Evolutionary conservation across 164 flowering plant species (phyloP), one percentile per base, ranked within the genome.

Genomic region (Vitis amurensis): DNA sequence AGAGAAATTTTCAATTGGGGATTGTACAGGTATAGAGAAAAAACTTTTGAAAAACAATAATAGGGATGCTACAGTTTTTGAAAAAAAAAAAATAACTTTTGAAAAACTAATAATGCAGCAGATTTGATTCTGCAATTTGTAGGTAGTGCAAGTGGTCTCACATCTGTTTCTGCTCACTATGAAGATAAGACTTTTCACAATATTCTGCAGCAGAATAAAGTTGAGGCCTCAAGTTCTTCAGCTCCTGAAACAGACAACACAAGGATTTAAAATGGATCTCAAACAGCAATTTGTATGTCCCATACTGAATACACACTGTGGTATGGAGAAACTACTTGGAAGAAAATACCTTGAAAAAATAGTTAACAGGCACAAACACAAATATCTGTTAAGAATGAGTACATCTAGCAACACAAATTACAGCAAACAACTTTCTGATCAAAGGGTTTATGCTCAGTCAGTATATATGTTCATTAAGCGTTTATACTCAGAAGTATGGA

Each of bases 171-270:
- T 93, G 92, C 83, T 95, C 97, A 70, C 89, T 90, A 56, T 87
- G 83, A 53, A 91, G 92, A 77, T 91, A 95, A 30, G 98, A 91
- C 74, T 89, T 93, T 67, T 95, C 99, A 84, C 97, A 95, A 75
- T 91, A 95, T 51, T 95, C 98, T 7, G 99, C 98, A 51, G 99
- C 99, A 48, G 98, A 91, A 76, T 95, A 93, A n/a, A 95, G 92
- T 63, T 95, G 99, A 61, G 98, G 98, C 81, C 97, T 86, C 52
- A 95, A 81, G 80, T 86, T 89, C 79, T 93, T 92, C 64, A 95
- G 88, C 76, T 95, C 99, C 98, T 95, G 87, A 56, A 77, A 76
- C 19, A 67, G 52, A 9, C 16, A 60, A 1, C 14, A 48, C 11
- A 16, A 14, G 4, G 44, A 50, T 16, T 62, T 55, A 50, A 61